Evolutionary conservation across 164 flowering plant genomes (phyloP), one percentile per base, ranked within the genome.

Genomic region (Protea cynaroides): DNA sequence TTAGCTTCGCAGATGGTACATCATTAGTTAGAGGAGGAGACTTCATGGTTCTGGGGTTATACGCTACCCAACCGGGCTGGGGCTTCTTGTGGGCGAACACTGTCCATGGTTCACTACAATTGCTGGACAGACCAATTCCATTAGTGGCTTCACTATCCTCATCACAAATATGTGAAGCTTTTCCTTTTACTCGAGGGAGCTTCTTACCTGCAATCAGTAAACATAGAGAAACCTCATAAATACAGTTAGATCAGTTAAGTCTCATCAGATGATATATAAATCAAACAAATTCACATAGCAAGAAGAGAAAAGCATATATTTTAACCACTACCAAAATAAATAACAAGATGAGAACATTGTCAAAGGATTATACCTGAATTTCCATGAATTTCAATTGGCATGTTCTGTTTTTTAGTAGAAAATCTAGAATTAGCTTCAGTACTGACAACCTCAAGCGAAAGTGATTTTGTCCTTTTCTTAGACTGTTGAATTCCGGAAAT

Each of bases 81-180:
- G 99, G 99, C 77, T 88, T 95, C 81, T 88, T 91, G 75, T 95
- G 99, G 37, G 96, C 82, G 74, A 95, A 84, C 65, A 83, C 64
- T 7, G 86, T 80, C 99, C 99, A 92, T 25, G 97, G 96, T 76
- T 94, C 96, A 63, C 64, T 73, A 63, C 61, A 58, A 54, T 58
- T 63, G 25, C 50, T 58, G 15, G 76, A 54, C 7, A 47, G 38
- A 62, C 63, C 75, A 56, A 55, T 73, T 64, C 13, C 69, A 59
- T 52, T 47, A 62, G 55, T 23, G 58, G 66, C 60, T 63, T 19
- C 67, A 70, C 52, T 66, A 56, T 61, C 71, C 65, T 65, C 63
- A 23, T 69, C 65, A 50, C 58, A 69, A 13, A 37, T 59, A 59
- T 69, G 22, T 76, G 58, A 66, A 24, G 61, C 60, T 59, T 76